Evolutionary conservation across 768 basidiomycete species (phyloP).

Genomic region (Polyporus arcularius): DNA sequence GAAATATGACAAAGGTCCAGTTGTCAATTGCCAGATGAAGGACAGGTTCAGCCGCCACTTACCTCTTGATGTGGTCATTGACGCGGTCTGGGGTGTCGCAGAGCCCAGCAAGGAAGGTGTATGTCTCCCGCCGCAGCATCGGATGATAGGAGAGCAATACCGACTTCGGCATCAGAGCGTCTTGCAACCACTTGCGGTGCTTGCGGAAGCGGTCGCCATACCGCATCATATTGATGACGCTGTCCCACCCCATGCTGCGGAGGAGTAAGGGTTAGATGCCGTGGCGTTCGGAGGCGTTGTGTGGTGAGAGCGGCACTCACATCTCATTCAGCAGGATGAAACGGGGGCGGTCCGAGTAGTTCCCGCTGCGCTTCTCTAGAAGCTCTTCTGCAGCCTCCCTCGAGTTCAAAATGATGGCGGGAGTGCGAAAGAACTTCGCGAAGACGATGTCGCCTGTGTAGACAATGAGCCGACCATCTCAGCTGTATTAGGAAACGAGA

Average conservation of each 20-base stretch:
- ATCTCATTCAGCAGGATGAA: slow-evolving; percentile 22
- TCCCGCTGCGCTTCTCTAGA: slow-evolving; percentile 28
- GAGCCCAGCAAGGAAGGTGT: slow-evolving; percentile 15
- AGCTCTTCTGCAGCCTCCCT: slow-evolving; percentile 28
- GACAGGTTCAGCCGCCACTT: background rate
- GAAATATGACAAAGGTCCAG: background rate
- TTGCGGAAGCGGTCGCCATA: slow-evolving; percentile 20
- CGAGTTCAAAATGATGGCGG: slow-evolving; percentile 29
- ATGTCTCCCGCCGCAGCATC: slow-evolving; percentile 16
- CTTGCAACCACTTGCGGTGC: slow-evolving; percentile 22
- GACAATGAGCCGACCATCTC: background rate
- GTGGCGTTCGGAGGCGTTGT: too few relatives aligned
- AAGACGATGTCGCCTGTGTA: slow-evolving; percentile 22
- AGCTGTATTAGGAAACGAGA: background rate
- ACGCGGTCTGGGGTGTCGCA: slow-evolving; percentile 13
- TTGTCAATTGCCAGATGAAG: background rate
- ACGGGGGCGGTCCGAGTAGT: slow-evolving; percentile 30
- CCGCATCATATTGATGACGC: slow-evolving; percentile 5
- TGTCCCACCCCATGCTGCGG: slow-evolving; percentile 22
- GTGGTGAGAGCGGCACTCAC: slow-evolving; percentile 3
- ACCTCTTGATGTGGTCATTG: slow-evolving; percentile 4
- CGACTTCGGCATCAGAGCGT: slow-evolving; percentile 6
- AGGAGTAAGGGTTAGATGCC: background rate
- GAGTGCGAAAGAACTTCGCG: slow-evolving; percentile 20
- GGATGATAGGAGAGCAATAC: slow-evolving; percentile 12